Percentiles rank a stretch among this genome's conserved stretches.
Conservation (phyloP, 2,329 filamentous ascomycete species). For the Fusarium sambucinum region DNA sequence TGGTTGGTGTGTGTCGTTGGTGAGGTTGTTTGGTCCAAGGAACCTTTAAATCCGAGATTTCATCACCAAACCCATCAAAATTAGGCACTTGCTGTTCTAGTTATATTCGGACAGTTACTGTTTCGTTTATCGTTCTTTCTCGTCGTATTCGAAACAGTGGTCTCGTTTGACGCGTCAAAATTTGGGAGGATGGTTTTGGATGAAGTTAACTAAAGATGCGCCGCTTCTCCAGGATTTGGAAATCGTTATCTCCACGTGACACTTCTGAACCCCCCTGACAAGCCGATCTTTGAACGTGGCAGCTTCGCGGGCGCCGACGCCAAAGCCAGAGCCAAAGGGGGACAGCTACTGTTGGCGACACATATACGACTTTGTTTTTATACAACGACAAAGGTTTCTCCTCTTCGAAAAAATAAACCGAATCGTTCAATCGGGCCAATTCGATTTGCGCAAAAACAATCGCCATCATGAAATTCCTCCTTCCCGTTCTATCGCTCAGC, state of each 20-base stretch:
- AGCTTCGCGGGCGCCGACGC: conserved; percentile 54
- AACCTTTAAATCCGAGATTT: conserved; percentile 31
- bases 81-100: not conserved
- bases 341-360: conserved; percentile 28
- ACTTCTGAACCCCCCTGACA: conserved; percentile 47
- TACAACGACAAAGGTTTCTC: conserved; percentile 19
- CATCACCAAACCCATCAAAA: conserved; percentile 43
- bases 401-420: conserved; percentile 11
- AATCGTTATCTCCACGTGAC: conserved; percentile 53
- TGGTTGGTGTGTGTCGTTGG: conserved; percentile 54
- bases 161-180: conserved; percentile 37
- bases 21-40: conserved; percentile 7
- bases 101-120: not conserved
- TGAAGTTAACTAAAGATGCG: conserved; percentile 24
- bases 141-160: conserved; percentile 16
- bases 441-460: conserved; percentile 11
- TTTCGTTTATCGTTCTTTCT: conserved; percentile 11
- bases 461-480: conserved; percentile 68
- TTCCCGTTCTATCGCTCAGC: conserved; percentile 75
- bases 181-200: conserved; percentile 16
- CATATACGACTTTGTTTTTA: conserved; percentile 15
- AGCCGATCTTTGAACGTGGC: conserved; percentile 64
- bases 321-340: conserved; percentile 37
- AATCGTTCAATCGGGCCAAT: conserved; percentile 34
- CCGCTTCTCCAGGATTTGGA: conserved; percentile 1